Percentiles rank a stretch among this genome's conserved stretches.
These are phyloP conservation scores for Hypholoma fasciculare DNA, from an alignment of 768 basidiomycete genomes.

Conservation along the genomic window DNA sequence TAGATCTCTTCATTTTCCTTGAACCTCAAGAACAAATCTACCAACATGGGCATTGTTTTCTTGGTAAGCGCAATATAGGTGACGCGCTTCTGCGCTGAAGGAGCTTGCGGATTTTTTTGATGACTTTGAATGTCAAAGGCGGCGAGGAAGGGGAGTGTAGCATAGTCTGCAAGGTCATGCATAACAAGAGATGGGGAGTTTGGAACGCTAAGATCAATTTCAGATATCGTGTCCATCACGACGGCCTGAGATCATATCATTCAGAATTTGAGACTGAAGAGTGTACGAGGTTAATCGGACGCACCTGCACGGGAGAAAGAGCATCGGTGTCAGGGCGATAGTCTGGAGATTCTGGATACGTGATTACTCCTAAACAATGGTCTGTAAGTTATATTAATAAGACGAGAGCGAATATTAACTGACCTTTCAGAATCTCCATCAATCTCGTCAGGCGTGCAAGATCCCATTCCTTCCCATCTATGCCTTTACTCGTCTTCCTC, in stretches of 20 bases:
- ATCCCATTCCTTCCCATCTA: conserved; percentile 63
- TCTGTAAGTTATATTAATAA: neutral
- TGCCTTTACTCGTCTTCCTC: conserved; percentile 45
- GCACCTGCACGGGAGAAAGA: conserved; percentile 78
- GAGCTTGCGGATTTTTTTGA: conserved; percentile 40
- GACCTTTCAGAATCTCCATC: conserved; percentile 79
- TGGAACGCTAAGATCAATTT: conserved; percentile 61
- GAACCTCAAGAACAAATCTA: conserved; percentile 74
- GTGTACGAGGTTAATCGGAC: neutral
- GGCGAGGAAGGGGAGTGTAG: conserved; percentile 84
- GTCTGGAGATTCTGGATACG: conserved; percentile 81
- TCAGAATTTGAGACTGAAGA: neutral
- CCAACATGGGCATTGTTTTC: conserved; percentile 80
- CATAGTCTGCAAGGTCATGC: conserved; percentile 81
- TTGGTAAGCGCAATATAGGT: conserved; percentile 93
- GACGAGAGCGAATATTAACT: conserved; percentile 6
- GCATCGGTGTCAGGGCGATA: conserved; percentile 87
- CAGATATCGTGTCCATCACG: conserved; percentile 68
- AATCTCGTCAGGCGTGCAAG: conserved; percentile 64
- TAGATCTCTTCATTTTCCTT: conserved; percentile 64
- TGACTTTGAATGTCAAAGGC: conserved; percentile 60
- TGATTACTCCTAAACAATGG: conserved; percentile 57
- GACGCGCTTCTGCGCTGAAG: conserved; percentile 59
- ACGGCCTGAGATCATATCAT: conserved; percentile 46
- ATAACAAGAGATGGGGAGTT: conserved; percentile 76